phyloP scores from a whole-genome alignment of 352 stramenopile genomes.

The Stramenopiles sp. region DNA sequence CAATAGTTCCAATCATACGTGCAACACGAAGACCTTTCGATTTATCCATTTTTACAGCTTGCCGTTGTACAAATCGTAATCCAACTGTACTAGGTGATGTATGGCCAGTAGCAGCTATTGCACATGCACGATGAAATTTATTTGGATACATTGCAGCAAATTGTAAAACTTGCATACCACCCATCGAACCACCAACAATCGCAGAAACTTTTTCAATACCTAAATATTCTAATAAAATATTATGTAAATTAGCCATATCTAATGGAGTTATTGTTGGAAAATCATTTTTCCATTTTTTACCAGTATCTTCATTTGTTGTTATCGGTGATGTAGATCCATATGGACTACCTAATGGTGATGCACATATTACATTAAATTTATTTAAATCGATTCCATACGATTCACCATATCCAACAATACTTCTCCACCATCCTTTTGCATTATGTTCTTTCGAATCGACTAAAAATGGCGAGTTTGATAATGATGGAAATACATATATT shows the following conservation, averaged over 20 bases:
- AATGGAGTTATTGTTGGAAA: slow-evolving; percentile 57
- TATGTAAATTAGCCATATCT: slow-evolving; percentile 44
- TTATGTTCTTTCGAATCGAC: background rate
- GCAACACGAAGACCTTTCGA: slow-evolving; percentile 57
- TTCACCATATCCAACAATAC: slow-evolving; percentile 55
- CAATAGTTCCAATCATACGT: slow-evolving; percentile 55
- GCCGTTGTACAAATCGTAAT: slow-evolving; percentile 49
- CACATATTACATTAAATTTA: slow-evolving; percentile 50
- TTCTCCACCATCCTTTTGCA: slow-evolving; percentile 46
- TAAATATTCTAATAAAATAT: slow-evolving; percentile 45
- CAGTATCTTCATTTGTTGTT: slow-evolving; percentile 34
- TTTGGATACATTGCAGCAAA: slow-evolving; percentile 53
- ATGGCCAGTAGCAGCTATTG: slow-evolving; percentile 53
- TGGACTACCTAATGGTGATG: slow-evolving; percentile 50
- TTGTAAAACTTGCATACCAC: slow-evolving; percentile 57
- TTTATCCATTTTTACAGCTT: slow-evolving; percentile 47
- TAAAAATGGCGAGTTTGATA: background rate
- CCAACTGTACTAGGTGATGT: slow-evolving; percentile 57
- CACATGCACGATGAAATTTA: slow-evolving; percentile 39
- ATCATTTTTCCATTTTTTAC: slow-evolving; percentile 34
- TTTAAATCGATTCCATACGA: slow-evolving; percentile 55
- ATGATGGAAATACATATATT: background rate
- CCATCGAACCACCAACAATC: slow-evolving; percentile 59
- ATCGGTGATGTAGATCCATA: slow-evolving; percentile 52
- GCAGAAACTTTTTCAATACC: slow-evolving; percentile 46